Percentiles rank a stretch among this genome's conserved stretches.
phyloP scores from a whole-genome alignment of 2,329 filamentous ascomycete species.

The Scedosporium apiospermum region DNA sequence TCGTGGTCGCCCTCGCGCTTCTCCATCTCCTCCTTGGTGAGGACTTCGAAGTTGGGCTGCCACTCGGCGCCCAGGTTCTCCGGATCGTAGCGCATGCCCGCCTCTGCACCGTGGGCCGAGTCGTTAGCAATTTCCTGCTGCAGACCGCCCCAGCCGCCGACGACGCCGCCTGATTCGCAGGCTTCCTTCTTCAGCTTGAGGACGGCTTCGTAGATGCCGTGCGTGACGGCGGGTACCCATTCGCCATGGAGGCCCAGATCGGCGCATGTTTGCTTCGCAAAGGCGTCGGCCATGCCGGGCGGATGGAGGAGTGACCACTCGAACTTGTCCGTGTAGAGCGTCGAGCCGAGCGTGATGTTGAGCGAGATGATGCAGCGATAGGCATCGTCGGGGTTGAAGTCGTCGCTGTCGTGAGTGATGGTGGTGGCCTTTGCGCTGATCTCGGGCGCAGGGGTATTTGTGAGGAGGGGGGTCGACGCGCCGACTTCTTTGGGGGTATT shows the following conservation, averaged over 20 bases:
- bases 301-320: slow-evolving; percentile 95
- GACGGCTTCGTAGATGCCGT: slow-evolving; percentile 94
- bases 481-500: slow-evolving; percentile 13
- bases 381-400: slow-evolving; percentile 83
- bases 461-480: slow-evolving; percentile 35
- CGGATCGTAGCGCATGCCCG: slow-evolving; percentile 92
- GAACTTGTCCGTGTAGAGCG: slow-evolving; percentile 92
- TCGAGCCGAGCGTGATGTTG: slow-evolving; percentile 84
- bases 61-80: slow-evolving; percentile 79
- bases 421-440: slow-evolving; percentile 63
- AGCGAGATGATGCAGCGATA: slow-evolving; percentile 89
- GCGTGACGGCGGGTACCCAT: slow-evolving; percentile 89
- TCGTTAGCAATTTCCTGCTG: slow-evolving; percentile 74
- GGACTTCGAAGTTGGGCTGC: slow-evolving; percentile 70
- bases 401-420: slow-evolving; percentile 55
- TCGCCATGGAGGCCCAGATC: slow-evolving; percentile 84
- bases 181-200: slow-evolving; percentile 91
- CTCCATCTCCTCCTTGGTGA: slow-evolving; percentile 95
- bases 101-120: slow-evolving; percentile 69
- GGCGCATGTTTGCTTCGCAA: slow-evolving; percentile 85
- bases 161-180: slow-evolving; percentile 80
- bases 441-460: slow-evolving; percentile 32
- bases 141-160: slow-evolving; percentile 57
- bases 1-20: slow-evolving; percentile 93
- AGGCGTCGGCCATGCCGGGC: slow-evolving; percentile 82